Base-by-base conservation (phyloP, 108 stramenopile genomes). In the Nitzschia putrida region DNA sequence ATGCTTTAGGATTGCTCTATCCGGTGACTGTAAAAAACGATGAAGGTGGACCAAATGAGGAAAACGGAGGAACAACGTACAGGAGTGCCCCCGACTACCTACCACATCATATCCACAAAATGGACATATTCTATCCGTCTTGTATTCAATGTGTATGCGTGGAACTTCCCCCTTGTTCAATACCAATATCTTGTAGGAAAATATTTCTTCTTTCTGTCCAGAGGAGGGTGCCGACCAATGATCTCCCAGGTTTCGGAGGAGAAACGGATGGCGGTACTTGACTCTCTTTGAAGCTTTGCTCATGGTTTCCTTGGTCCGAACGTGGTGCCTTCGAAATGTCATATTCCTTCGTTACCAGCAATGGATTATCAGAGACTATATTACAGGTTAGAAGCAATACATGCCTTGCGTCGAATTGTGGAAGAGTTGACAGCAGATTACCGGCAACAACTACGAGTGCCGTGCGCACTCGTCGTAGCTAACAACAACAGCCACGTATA, bases 41-140 rank as follows among this genome's bases (percentile, higher is more conserved):
- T 25, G 3, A 3, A 55, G 2, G n/a, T n/a, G n/a, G 38, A 21
- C 0, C n/a, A 2, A 25, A 59, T n/a, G 11, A 22, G 22, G 22
- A 25, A 16, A 3, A 26, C 18, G 25, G 8, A 24, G 1, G 23
- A 14, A 13, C 22, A 21, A 22, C 13, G 6, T 7, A 26, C 2
- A 23, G 13, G 4, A 1, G 1, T 2, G 3, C 16, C 22, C 22
- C 13, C 24, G 3, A 56, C 2, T 3, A 26, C 55, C 13, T 56
- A 26, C 24, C 18, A 13, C 55, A 20, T 44, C 14, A 63, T 44
- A 63, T 11, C 22, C 20, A 38, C 61, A 63, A 63, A 63, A 63
- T 7, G 61, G 61, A 47, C 61, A 63, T 20, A 45, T 39, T 14
- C 23, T 44, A 39, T 63, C 61, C 42, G 23, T 39, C 21, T 42